Conservation (phyloP, 345 rosid species). For the Salix udensis region DNA sequence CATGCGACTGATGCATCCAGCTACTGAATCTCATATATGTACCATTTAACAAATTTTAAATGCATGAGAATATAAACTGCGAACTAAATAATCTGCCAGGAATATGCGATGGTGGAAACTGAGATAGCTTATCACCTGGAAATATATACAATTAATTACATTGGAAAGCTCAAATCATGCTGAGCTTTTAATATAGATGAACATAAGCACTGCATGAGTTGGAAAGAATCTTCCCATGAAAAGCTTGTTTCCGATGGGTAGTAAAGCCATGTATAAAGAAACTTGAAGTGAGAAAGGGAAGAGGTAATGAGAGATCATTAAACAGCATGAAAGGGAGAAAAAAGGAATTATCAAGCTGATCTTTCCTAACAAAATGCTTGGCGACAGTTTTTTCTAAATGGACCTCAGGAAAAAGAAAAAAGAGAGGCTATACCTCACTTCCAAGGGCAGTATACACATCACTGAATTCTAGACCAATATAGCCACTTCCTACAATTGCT, state of each 20-base stretch:
- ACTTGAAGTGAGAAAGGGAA: not conserved
- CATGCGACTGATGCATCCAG: not conserved
- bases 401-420: not conserved
- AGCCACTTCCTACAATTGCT: conserved; percentile 97
- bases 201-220: not conserved
- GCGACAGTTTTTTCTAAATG: not conserved
- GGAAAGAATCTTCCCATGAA: not conserved
- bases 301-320: not conserved
- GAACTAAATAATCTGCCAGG: not conserved
- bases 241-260: not conserved
- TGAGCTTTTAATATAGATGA: not conserved
- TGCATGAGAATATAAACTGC: not conserved
- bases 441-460: conserved; percentile 99
- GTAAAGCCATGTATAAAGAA: not conserved
- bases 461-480: conserved; percentile 98
- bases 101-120: not conserved
- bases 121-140: not conserved
- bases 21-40: not conserved
- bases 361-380: not conserved
- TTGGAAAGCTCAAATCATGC: not conserved
- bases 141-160: not conserved
- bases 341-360: not conserved
- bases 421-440: conserved; percentile 67
- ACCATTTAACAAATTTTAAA: not conserved
- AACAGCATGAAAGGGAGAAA: not conserved